Conservation (phyloP, 352 stramenopile genomes). For the Plasmopara halstedii region DNA sequence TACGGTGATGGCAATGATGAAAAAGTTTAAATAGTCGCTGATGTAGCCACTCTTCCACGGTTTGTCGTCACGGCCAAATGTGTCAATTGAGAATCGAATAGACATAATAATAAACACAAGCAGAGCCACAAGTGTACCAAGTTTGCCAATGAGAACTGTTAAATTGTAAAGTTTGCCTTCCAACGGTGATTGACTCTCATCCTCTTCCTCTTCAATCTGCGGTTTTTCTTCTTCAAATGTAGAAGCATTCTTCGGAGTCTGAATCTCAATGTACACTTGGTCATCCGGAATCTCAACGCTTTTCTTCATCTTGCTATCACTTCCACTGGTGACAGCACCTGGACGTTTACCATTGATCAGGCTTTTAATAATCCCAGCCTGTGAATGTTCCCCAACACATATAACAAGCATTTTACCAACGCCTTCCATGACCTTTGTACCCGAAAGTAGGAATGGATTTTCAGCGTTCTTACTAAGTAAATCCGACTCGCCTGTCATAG, state of each 20-base stretch:
- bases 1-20: conserved; percentile 73
- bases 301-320: conserved; percentile 16
- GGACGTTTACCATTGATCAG: conserved; percentile 72
- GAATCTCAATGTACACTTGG: conserved; percentile 41
- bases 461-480: conserved; percentile 65
- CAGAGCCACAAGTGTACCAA: conserved; percentile 47
- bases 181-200: conserved; percentile 41
- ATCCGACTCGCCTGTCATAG: conserved; percentile 88
- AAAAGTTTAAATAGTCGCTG: conserved; percentile 52
- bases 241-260: conserved; percentile 32
- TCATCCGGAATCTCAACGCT: conserved; percentile 10
- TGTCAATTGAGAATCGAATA: conserved; percentile 50
- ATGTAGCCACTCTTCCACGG: conserved; percentile 30
- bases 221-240: conserved; percentile 10
- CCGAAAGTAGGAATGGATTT: conserved; percentile 86
- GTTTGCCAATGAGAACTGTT: conserved; percentile 52
- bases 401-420: conserved; percentile 87
- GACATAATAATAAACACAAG: conserved; percentile 59
- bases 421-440: conserved; percentile 89
- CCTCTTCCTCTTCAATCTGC: conserved; percentile 18
- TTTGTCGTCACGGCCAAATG: conserved; percentile 22
- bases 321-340: conserved; percentile 35
- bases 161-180: conserved; percentile 40
- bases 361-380: conserved; percentile 86
- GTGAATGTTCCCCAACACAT: conserved; percentile 85